Conservation (phyloP, 2,329 filamentous ascomycete genomes). For the Talaromyces albobiverticillius region DNA sequence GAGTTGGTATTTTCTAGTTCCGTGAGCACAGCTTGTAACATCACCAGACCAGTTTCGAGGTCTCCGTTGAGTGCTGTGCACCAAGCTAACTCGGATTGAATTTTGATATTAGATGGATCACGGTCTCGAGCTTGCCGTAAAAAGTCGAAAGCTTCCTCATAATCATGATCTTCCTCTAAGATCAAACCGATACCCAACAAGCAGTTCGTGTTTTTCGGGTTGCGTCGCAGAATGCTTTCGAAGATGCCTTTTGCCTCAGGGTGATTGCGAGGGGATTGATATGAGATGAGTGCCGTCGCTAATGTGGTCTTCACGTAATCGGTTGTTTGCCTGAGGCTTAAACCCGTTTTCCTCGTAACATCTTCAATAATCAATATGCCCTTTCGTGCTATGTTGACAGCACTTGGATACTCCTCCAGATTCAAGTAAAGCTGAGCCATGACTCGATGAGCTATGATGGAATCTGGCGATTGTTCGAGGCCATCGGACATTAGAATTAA, state of each 20-base stretch:
- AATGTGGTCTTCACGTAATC: slow-evolving; percentile 76
- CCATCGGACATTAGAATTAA: slow-evolving; percentile 77
- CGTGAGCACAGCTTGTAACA: slow-evolving; percentile 68
- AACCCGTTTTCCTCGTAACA: slow-evolving; percentile 65
- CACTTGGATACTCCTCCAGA: slow-evolving; percentile 79
- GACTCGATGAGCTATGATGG: slow-evolving; percentile 77
- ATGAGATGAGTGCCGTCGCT: slow-evolving; percentile 83
- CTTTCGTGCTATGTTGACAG: slow-evolving; percentile 74
- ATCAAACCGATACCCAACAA: slow-evolving; percentile 89
- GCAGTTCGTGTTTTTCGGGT: slow-evolving; percentile 72
- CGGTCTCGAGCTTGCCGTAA: slow-evolving; percentile 71
- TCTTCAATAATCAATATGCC: slow-evolving; percentile 61
- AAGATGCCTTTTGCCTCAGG: slow-evolving; percentile 84
- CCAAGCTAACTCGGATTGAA: slow-evolving; percentile 88
- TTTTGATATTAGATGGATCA: slow-evolving; percentile 70
- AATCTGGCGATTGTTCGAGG: slow-evolving; percentile 61
- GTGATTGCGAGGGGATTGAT: slow-evolving; percentile 87
- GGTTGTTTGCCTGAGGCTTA: slow-evolving; percentile 65
- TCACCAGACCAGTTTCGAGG: slow-evolving; percentile 62
- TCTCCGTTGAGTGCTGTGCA: slow-evolving; percentile 81
- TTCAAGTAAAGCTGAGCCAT: slow-evolving; percentile 80
- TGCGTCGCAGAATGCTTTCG: slow-evolving; percentile 72
- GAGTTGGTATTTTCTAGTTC: slow-evolving; percentile 61
- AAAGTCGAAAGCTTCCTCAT: slow-evolving; percentile 75
- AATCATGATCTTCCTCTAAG: slow-evolving; percentile 90